phyloP scores from a whole-genome alignment of 2,329 filamentous ascomycete species.

The Sclerotinia glacialis region DNA sequence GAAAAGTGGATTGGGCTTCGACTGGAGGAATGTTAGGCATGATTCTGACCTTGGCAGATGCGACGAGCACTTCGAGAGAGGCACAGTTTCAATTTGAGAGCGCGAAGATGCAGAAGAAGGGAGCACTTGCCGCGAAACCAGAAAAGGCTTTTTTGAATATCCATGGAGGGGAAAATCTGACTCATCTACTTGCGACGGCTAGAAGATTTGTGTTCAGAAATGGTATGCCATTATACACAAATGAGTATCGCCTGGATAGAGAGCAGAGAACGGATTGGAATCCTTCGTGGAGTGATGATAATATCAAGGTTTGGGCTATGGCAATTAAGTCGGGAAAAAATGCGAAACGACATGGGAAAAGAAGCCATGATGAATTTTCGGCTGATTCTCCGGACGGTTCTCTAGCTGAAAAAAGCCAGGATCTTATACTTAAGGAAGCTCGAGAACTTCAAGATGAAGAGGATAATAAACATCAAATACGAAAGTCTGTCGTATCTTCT shows the following conservation, averaged over 20 bases:
- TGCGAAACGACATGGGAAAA: constrained; percentile 43
- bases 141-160: constrained; percentile 54
- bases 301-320: constrained; percentile 82
- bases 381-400: constrained; percentile 24
- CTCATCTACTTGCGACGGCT: constrained; percentile 76
- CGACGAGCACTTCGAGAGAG: constrained; percentile 48
- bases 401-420: constrained; percentile 29
- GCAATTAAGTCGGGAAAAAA: constrained; percentile 47
- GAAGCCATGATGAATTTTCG: constrained; percentile 50
- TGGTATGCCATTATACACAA: constrained; percentile 67
- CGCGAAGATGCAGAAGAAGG: constrained; percentile 27
- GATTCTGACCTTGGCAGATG: constrained; percentile 79
- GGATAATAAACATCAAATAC: constrained; percentile 48
- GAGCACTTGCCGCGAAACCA: constrained; percentile 31
- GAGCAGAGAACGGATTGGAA: constrained; percentile 39
- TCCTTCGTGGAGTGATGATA: constrained; percentile 73
- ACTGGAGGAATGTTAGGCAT: constrained; percentile 81
- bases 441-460: constrained; percentile 39
- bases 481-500: constrained; percentile 62
- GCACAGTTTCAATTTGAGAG: constrained; percentile 36
- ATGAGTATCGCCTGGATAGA: constrained; percentile 54
- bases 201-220: constrained; percentile 84
- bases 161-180: constrained; percentile 77
- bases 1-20: constrained; percentile 70
- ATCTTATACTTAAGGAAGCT: constrained; percentile 8